Evolutionary conservation across 805 yeast genomes (phyloP), one percentile per base, ranked within the genome.

Genomic region (Clavispora phyllophila): DNA sequence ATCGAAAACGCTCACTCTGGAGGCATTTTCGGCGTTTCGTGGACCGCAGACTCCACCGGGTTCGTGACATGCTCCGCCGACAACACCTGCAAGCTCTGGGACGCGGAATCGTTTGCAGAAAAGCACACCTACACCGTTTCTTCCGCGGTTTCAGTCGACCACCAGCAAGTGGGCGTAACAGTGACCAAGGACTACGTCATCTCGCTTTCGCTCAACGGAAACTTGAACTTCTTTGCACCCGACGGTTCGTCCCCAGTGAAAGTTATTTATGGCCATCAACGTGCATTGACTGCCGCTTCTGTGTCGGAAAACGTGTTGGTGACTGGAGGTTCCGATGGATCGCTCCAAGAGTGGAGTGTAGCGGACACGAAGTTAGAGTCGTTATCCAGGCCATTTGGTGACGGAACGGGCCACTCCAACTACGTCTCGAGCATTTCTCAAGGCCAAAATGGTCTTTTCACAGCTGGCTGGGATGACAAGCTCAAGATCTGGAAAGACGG

Each of bases 391-490:
- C 53, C 66, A 9, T 52, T 73, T 9, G 60, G 50, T 22, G 31
- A 47, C 13, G 36, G 42, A 12, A 73, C 74, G 12, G 58, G 62
- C 2, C 97, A 90, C 61, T 57, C 75, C 0, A 88, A 89, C 50
- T 75, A 83, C 48, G 75, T 91, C 36, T 79, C 78, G 26, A 81
- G 82, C 2, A 73, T 76, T 14, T 47, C 61, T 14, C 41, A 28
- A 51, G 20, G 55, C 51, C 55, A 57, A 10, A 61, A 58, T 0
- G 55, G 61, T 0, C 41, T 64, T 6, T 43, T 41, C 12, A 72
- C 88, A n/a, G 70, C 79, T 17, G 95, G 90, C 3, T 93, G 98
- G 98, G 99, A 91, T 63, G 96, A 87, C 57, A 78, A 78, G 12
- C 54, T 89, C 36, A 78, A 75, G 55, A 34, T 58, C 13, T 65